Base-by-base conservation (phyloP, 163 green algal species). In the Volvox carteri region DNA sequence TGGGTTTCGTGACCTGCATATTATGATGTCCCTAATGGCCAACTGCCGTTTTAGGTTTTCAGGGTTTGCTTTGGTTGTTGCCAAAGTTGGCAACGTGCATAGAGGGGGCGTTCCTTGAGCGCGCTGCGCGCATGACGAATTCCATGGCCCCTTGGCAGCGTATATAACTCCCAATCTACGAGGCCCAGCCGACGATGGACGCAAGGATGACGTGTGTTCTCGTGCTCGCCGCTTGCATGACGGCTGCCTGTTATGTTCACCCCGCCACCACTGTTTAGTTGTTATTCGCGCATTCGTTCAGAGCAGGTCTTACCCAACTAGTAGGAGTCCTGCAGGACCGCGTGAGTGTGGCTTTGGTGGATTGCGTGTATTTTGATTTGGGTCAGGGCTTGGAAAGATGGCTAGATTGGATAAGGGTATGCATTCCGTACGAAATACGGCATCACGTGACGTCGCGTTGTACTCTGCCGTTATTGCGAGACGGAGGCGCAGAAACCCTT, bases 21-120 rank as follows among this genome's bases (percentile, higher is more conserved):
- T 65, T 25, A 65, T 65, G 54, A 30, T 60, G 54, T 65, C 54
- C 54, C n/a, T n/a, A 33, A 72, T 72, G 60, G 60, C 60, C 60
- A 72, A 28, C 60, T 39, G 60, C 60, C 60, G 12, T 39, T 72
- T 72, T 65, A 39, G 37, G 60, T 39, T 72, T 28, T 7, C 37
- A 28, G 28, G 4, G 54, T 65, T 65, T 65, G 54, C 54, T 11
- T 65, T 65, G 2, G 5, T 30, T 30, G 54, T 25, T 65, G 54
- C 8, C 54, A 65, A 65, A 23, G 54, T 65, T 65, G 5, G 19
- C 54, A 65, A 65, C 8, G 54, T 65, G 54, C 54, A 4, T 19
- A 19, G 28, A 19, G 54, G 54, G 54, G 12, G 54, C 54, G 25
- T 19, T 19, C 19, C 25, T 65, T 65, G 25, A 65, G 5, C 54